These are phyloP conservation scores for Eudorina sp. DNA, from an alignment of 139 green algal species.

Conservation along the genomic window DNA sequence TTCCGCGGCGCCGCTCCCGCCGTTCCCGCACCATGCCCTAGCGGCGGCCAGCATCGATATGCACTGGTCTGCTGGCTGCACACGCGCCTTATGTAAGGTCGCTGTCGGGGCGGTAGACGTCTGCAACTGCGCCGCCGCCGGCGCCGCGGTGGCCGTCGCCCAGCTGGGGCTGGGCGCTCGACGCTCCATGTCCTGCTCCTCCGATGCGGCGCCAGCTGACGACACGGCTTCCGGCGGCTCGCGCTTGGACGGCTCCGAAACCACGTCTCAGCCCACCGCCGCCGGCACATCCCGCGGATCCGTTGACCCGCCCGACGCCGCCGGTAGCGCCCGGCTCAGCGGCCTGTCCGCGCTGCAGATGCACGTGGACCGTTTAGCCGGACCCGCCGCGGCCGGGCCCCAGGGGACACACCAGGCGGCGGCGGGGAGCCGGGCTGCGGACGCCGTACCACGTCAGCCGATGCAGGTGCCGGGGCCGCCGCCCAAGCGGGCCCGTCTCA, in stretches of 20 bases:
- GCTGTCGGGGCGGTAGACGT: too few species aligned
- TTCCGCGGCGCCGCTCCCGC: not conserved
- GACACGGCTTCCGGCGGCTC: too few species aligned
- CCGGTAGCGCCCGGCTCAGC: not conserved
- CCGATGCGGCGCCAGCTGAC: not conserved
- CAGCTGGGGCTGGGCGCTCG: not conserved
- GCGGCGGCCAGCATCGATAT: too few species aligned
- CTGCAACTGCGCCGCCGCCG: not conserved
- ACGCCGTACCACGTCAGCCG: not conserved
- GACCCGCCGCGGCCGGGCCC: not conserved
- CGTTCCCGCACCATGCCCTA: too few species aligned
- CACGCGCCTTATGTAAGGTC: too few species aligned
- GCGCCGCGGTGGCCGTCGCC: not conserved
- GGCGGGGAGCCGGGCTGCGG: not conserved
- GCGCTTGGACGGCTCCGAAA: too few species aligned
- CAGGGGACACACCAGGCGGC: not conserved
- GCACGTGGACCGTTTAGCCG: not conserved
- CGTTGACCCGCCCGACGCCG: not conserved
- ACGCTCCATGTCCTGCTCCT: not conserved
- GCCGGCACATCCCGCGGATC: too few species aligned
- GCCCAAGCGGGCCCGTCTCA: constrained; percentile 15
- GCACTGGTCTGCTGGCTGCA: too few species aligned
- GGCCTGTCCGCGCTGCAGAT: not conserved
- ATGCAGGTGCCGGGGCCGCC: not conserved
- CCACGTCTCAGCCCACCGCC: too few species aligned